Conservation (phyloP, 768 basidiomycete genomes). For the Kwoniella europaea region DNA sequence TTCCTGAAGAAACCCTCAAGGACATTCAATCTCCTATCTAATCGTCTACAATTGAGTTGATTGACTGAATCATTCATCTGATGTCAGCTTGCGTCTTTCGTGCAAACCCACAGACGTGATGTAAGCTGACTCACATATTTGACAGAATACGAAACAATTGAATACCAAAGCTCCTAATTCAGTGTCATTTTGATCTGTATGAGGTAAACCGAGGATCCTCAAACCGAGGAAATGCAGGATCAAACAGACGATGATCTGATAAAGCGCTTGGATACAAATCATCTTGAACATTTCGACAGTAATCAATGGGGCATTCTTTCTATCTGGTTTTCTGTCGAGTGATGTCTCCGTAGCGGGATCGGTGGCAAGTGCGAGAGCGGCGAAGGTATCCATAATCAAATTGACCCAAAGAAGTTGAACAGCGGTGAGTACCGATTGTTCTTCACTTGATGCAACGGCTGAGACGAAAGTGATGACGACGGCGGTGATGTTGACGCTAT, state of each 20-base stretch:
- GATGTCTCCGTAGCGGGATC: conserved; percentile 80
- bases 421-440: conserved; percentile 85
- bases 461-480: conserved; percentile 92
- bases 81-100: background rate
- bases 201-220: conserved; percentile 66
- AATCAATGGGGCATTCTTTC: conserved; percentile 85
- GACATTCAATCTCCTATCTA: conserved; percentile 85
- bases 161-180: conserved; percentile 86
- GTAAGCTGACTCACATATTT: conserved; percentile 66
- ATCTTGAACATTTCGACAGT: conserved; percentile 95
- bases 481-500: conserved; percentile 85
- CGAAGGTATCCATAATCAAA: conserved; percentile 87
- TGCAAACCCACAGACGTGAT: background rate
- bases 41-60: conserved; percentile 84
- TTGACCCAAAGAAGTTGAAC: conserved; percentile 99
- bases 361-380: conserved; percentile 94
- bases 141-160: conserved; percentile 97
- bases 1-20: conserved; percentile 82
- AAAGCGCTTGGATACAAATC: conserved; percentile 85
- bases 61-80: conserved; percentile 62
- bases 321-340: conserved; percentile 88
- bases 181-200: conserved; percentile 46
- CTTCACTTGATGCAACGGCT: conserved; percentile 76
- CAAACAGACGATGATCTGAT: conserved; percentile 81
- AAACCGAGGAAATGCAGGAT: conserved; percentile 86